Percentiles rank a stretch among this genome's conserved stretches.
Conservation (phyloP, 2,329 filamentous ascomycete species). For the Sporothrix variecibatus region DNA sequence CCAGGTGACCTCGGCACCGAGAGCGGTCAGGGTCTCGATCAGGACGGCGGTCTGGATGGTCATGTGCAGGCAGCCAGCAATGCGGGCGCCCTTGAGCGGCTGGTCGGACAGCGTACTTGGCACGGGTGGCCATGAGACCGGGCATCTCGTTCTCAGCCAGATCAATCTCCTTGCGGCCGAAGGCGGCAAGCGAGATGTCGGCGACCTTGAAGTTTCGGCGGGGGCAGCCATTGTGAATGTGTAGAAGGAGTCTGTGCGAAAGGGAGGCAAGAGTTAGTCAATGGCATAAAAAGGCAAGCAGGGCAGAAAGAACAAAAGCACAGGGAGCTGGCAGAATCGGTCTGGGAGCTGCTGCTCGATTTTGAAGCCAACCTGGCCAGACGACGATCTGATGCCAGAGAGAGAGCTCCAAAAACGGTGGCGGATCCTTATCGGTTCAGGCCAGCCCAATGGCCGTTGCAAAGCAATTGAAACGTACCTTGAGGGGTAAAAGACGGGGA, state of each 20-base stretch:
- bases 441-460: not conserved
- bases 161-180: slow-evolving; percentile 98
- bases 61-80: slow-evolving; percentile 98
- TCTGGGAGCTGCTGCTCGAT: not conserved
- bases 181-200: slow-evolving; percentile 95
- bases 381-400: not conserved
- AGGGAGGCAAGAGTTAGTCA: not conserved
- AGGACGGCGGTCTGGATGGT: slow-evolving; percentile 99
- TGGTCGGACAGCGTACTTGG: slow-evolving; percentile 91
- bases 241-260: not conserved
- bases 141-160: slow-evolving; percentile 97
- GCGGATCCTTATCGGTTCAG: not conserved
- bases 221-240: slow-evolving; percentile 66
- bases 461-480: slow-evolving; percentile 24
- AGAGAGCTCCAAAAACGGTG: not conserved
- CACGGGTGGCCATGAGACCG: slow-evolving; percentile 92
- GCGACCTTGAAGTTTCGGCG: slow-evolving; percentile 96
- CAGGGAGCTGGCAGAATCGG: not conserved
- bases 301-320: not conserved
- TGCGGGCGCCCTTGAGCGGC: slow-evolving; percentile 90
- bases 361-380: not conserved
- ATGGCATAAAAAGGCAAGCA: not conserved
- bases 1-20: slow-evolving; percentile 99
- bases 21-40: slow-evolving; percentile 92
- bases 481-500: slow-evolving; percentile 26